Conservation (phyloP, 169 alveolate species). For the Babesia caballi region DNA sequence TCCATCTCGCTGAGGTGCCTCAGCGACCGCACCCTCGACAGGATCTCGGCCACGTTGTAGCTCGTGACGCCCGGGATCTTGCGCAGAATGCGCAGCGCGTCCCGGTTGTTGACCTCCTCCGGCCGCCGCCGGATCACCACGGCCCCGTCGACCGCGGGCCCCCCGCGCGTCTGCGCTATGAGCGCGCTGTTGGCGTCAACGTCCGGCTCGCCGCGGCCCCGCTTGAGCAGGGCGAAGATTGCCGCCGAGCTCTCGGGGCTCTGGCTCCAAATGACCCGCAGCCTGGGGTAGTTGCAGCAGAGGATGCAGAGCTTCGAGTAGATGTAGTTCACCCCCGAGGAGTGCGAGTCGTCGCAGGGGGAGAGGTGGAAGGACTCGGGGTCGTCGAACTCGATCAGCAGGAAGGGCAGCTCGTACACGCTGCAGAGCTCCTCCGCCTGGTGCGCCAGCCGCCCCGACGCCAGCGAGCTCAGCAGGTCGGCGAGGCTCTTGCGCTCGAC, state of each 20-base stretch:
- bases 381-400: slow-evolving; percentile 60
- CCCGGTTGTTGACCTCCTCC: slow-evolving; percentile 58
- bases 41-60: slow-evolving; percentile 49
- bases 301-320: slow-evolving; percentile 45
- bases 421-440: slow-evolving; percentile 63
- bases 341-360: slow-evolving; percentile 26
- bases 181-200: slow-evolving; percentile 8
- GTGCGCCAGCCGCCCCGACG: slow-evolving; percentile 74
- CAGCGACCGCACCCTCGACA: slow-evolving; percentile 40
- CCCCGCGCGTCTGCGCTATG: slow-evolving; percentile 19
- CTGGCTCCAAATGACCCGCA: slow-evolving; percentile 60
- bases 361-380: slow-evolving; percentile 59
- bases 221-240: slow-evolving; percentile 34
- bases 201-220: slow-evolving; percentile 58
- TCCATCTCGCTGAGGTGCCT: slow-evolving; percentile 54
- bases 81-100: slow-evolving; percentile 52
- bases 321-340: slow-evolving; percentile 38
- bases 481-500: slow-evolving; percentile 79
- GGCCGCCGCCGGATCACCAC: slow-evolving; percentile 30
- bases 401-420: slow-evolving; percentile 43
- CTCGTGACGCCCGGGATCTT: slow-evolving; percentile 63
- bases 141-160: not conserved
- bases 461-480: slow-evolving; percentile 74
- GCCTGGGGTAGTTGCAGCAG: slow-evolving; percentile 61
- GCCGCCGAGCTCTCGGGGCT: slow-evolving; percentile 57